Evolutionary conservation across 2,329 filamentous ascomycete genomes (phyloP).

Genomic region (Scedosporium minutisporum): DNA sequence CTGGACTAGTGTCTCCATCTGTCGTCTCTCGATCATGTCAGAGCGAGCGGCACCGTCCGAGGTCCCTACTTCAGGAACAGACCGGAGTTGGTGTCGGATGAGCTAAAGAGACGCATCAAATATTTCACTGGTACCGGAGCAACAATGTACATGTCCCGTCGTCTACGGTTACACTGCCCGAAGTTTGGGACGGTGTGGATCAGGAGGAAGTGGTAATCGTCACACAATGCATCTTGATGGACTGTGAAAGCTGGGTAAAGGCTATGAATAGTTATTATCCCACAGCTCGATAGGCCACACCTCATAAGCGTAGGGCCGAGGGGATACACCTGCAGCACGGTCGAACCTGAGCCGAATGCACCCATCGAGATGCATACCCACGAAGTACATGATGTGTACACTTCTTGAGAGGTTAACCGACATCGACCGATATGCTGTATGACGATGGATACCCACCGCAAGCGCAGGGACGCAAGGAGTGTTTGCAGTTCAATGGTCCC

Average conservation of each 20-base stretch:
- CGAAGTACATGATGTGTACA: no score
- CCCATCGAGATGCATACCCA: no score
- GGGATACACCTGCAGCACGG: not conserved
- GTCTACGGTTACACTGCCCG: not conserved
- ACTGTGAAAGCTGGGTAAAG: not conserved
- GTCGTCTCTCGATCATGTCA: not conserved
- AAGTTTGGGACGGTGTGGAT: not conserved
- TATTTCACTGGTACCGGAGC: not conserved
- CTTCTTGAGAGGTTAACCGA: no score
- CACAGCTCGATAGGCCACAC: not conserved
- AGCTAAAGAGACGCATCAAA: no score
- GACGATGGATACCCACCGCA: no score
- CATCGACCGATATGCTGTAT: no score
- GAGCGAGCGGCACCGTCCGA: no score
- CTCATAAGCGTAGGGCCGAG: not conserved
- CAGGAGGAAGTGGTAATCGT: not conserved
- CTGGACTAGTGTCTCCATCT: not conserved
- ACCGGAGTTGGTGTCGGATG: not conserved
- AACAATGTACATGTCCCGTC: not conserved
- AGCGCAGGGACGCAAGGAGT: no score
- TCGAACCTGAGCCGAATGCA: not conserved
- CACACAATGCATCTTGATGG: not conserved
- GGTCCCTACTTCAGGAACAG: not conserved
- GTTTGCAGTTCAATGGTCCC: no score
- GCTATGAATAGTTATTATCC: not conserved